These are phyloP conservation scores for Poterioochromonas sp. DNA, from an alignment of 352 stramenopile species.

Conservation along the genomic window DNA sequence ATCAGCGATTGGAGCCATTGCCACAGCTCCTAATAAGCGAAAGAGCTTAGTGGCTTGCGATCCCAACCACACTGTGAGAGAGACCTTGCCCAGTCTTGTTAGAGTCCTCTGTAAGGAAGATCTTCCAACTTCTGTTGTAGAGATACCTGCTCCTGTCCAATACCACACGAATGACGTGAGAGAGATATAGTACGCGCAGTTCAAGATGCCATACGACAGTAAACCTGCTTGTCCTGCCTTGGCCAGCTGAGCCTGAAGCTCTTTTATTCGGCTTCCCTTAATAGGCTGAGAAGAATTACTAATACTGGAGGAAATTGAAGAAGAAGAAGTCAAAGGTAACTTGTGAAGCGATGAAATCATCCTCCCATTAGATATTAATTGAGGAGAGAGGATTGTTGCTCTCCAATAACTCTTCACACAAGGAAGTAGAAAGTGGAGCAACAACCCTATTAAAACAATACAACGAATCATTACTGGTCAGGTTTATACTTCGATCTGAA, in stretches of 20 bases:
- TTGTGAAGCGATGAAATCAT: too few relatives aligned
- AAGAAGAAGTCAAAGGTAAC: too few relatives aligned
- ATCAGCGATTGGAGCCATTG: neutral
- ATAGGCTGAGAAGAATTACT: too few relatives aligned
- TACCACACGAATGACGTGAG: neutral
- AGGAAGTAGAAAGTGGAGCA: too few relatives aligned
- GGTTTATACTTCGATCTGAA: too few relatives aligned
- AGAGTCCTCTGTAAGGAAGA: neutral
- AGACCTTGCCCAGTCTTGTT: neutral
- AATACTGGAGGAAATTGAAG: too few relatives aligned
- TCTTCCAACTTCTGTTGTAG: neutral
- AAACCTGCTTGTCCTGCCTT: neutral
- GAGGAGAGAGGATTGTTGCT: too few relatives aligned
- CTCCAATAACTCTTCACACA: too few relatives aligned
- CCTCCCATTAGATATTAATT: too few relatives aligned
- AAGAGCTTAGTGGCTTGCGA: neutral
- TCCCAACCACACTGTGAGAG: neutral
- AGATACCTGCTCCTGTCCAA: neutral
- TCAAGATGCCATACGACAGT: neutral
- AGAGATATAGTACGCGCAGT: neutral
- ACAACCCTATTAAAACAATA: too few relatives aligned
- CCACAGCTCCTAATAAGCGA: neutral
- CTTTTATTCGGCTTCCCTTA: too few relatives aligned
- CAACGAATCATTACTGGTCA: too few relatives aligned
- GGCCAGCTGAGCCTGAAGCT: neutral